These are phyloP conservation scores for Fraxinus excelsior DNA, from an alignment of 257 asterid genomes.

Conservation along the genomic window DNA sequence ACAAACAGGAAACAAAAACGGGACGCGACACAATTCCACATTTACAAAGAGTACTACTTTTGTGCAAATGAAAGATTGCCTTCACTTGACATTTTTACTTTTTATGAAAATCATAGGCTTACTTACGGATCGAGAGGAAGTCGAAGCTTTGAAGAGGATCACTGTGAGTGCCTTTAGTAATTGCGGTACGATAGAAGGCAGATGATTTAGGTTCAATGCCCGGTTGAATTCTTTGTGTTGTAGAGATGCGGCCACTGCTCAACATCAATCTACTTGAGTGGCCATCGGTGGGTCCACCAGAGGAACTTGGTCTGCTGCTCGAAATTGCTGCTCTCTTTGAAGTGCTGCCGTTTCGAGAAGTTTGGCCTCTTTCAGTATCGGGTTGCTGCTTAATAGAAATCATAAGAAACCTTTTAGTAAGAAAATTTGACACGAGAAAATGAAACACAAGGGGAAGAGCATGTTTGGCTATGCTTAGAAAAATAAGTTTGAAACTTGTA, in stretches of 20 bases:
- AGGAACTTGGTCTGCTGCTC: constrained; percentile 50
- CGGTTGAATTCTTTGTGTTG: constrained; percentile 26
- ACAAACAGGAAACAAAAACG: constrained; percentile 8
- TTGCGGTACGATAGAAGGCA: neutral
- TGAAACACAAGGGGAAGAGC: neutral
- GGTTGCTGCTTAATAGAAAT: constrained; percentile 35
- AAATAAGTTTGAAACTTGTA: neutral
- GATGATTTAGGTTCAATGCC: constrained; percentile 22
- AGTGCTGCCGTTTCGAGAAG: constrained; percentile 37
- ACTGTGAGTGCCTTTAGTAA: constrained; percentile 3
- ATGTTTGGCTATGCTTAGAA: neutral
- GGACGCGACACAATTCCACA: constrained; percentile 11
- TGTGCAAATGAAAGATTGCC: neutral
- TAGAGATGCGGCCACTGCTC: constrained; percentile 42
- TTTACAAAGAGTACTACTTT: neutral
- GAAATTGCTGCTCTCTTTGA: constrained; percentile 56
- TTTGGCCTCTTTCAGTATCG: constrained; percentile 29
- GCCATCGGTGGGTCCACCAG: constrained; percentile 44
- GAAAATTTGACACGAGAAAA: neutral
- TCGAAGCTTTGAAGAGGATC: constrained; percentile 21
- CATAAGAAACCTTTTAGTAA: neutral
- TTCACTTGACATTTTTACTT: neutral
- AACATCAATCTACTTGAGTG: constrained; percentile 41
- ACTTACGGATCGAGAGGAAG: constrained; percentile 28
- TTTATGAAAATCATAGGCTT: neutral